Evolutionary conservation across 768 basidiomycete species (phyloP).

Genomic region (Porphyrellus cyaneotinctus): DNA sequence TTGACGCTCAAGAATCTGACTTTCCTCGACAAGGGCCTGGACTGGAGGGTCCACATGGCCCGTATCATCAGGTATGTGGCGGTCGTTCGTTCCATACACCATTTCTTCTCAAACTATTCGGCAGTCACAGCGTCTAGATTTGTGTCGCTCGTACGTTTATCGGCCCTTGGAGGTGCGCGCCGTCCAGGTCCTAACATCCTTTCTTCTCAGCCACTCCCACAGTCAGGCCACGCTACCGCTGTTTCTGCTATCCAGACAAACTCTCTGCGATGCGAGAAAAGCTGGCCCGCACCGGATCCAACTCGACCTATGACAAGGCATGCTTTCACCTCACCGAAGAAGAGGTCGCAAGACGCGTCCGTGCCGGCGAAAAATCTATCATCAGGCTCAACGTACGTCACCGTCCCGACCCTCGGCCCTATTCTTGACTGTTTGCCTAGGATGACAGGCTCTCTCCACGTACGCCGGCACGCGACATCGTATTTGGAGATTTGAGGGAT

Average conservation of each 20-base stretch:
- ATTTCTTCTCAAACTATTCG: slow-evolving; percentile 2
- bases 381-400: slow-evolving; percentile 83
- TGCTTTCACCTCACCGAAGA: slow-evolving; percentile 86
- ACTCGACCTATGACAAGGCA: slow-evolving; percentile 80
- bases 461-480: slow-evolving; percentile 55
- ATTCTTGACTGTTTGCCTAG: slow-evolving; percentile 33
- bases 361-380: slow-evolving; percentile 72
- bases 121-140: slow-evolving; percentile 83
- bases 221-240: slow-evolving; percentile 93
- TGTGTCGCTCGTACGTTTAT: slow-evolving; percentile 72
- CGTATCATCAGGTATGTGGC: slow-evolving; percentile 75
- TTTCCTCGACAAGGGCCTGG: slow-evolving; percentile 59
- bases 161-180: slow-evolving; percentile 69
- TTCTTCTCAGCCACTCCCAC: background rate
- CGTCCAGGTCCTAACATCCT: background rate
- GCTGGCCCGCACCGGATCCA: slow-evolving; percentile 69
- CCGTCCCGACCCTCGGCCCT: background rate
- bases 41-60: slow-evolving; percentile 66
- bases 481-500: slow-evolving; percentile 73
- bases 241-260: slow-evolving; percentile 82
- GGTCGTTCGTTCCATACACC: background rate
- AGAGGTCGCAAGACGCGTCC: slow-evolving; percentile 70
- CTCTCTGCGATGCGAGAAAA: slow-evolving; percentile 65
- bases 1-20: slow-evolving; percentile 3
- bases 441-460: slow-evolving; percentile 54